Evolutionary conservation across 1,284 basidiomycete genomes (phyloP).

Genomic region (Xerocomus amazonicus): DNA sequence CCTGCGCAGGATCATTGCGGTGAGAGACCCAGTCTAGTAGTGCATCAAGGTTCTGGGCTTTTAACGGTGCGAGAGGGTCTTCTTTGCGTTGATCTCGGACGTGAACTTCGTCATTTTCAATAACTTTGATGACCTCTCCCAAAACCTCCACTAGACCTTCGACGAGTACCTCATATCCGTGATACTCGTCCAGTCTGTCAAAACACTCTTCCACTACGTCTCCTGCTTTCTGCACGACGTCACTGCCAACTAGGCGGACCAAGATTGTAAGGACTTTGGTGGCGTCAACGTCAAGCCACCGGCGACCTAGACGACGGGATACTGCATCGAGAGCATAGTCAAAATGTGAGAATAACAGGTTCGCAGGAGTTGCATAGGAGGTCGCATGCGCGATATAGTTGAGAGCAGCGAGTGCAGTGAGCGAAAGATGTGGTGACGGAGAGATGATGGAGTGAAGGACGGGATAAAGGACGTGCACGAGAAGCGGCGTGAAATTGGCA

Average conservation of each 20-base stretch:
- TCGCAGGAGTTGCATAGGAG: slow-evolving; percentile 80
- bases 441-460: slow-evolving; percentile 81
- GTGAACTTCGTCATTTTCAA: slow-evolving; percentile 49
- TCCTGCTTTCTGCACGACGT: slow-evolving; percentile 81
- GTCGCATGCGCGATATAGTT: slow-evolving; percentile 63
- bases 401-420: slow-evolving; percentile 69
- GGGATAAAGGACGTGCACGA: slow-evolving; percentile 80
- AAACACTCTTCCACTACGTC: slow-evolving; percentile 96
- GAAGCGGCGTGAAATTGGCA: slow-evolving; percentile 62
- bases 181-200: slow-evolving; percentile 88
- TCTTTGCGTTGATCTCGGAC: slow-evolving; percentile 16
- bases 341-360: slow-evolving; percentile 86
- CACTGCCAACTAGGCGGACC: slow-evolving; percentile 78
- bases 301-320: slow-evolving; percentile 71
- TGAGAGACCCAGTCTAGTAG: slow-evolving; percentile 66
- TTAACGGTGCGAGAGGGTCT: slow-evolving; percentile 18
- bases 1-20: slow-evolving; percentile 39
- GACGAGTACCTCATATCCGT: slow-evolving; percentile 83
- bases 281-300: slow-evolving; percentile 76
- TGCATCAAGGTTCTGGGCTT: slow-evolving; percentile 37
- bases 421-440: slow-evolving; percentile 58
- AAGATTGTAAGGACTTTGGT: slow-evolving; percentile 79
- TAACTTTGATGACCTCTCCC: slow-evolving; percentile 68
- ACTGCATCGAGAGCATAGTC: slow-evolving; percentile 91
- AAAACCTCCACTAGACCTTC: slow-evolving; percentile 88